A percentile compares a stretch with the other conserved stretches of the same genome.
Conservation (phyloP, 2,329 filamentous ascomycete genomes). For the Aschersonia sp. region DNA sequence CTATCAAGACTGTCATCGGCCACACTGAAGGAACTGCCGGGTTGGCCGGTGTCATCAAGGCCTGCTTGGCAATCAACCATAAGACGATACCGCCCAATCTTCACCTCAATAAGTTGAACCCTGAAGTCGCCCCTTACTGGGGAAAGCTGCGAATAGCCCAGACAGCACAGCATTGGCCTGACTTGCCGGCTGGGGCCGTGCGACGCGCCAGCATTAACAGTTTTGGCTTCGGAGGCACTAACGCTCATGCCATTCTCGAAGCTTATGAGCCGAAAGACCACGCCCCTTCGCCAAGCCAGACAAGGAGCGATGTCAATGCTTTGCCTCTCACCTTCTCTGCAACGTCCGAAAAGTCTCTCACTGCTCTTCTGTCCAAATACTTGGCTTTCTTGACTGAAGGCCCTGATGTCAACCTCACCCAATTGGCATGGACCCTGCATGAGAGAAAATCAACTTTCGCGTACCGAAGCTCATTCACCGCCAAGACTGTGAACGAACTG, state of each 20-base stretch:
- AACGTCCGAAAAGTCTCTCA: not conserved
- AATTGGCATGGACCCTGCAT: not conserved
- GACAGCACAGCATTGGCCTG: slow-evolving; percentile 9
- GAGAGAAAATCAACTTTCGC: not conserved
- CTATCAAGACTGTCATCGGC: slow-evolving; percentile 14
- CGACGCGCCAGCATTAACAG: slow-evolving; percentile 30
- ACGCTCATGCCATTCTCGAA: slow-evolving; percentile 26
- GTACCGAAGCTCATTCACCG: not conserved
- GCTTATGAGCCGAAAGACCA: not conserved
- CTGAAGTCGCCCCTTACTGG: slow-evolving; percentile 11
- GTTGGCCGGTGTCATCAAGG: slow-evolving; percentile 12
- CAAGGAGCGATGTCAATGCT: too few species aligned
- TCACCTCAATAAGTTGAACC: slow-evolving; percentile 14
- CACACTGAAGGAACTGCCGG: slow-evolving; percentile 13
- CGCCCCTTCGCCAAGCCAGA: not conserved
- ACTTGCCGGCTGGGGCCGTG: not conserved
- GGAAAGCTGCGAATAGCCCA: slow-evolving; percentile 9
- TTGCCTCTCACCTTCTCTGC: not conserved
- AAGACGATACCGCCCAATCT: slow-evolving; percentile 15
- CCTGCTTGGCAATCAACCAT: slow-evolving; percentile 7
- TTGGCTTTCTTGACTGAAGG: not conserved
- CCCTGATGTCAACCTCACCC: not conserved
- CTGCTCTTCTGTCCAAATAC: not conserved
- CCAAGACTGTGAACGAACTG: not conserved
- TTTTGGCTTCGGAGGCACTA: slow-evolving; percentile 35